These are phyloP conservation scores for Blastobotrys buckinghamii DNA, from an alignment of 1,139 yeast genomes.

Conservation along the genomic window DNA sequence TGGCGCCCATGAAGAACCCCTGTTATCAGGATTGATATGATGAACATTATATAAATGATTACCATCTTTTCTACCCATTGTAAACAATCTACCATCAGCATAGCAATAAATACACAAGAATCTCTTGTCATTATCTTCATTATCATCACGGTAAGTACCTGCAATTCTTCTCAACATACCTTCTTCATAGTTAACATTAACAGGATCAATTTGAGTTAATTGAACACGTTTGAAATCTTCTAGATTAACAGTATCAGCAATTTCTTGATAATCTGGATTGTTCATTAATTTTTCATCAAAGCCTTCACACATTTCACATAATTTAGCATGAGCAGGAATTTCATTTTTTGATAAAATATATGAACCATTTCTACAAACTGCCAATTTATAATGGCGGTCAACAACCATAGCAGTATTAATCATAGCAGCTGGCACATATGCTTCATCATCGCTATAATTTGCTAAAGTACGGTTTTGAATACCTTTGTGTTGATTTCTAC, in stretches of 20 bases:
- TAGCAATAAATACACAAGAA: conserved; percentile 11
- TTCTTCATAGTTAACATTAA: conserved; percentile 5
- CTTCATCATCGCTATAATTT: conserved; percentile 4
- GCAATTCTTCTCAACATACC: conserved; percentile 12
- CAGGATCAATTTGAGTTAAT: conserved; percentile 1
- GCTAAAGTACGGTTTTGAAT: conserved; percentile 10
- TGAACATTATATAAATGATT: conserved; percentile 11
- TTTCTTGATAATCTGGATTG: conserved; percentile 8
- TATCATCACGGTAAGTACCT: conserved; percentile 12
- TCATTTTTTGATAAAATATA: conserved; percentile 9
- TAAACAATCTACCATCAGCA: conserved; percentile 11
- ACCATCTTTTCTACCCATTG: conserved; percentile 12
- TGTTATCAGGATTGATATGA: conserved; percentile 10
- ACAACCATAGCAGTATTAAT: conserved; percentile 13
- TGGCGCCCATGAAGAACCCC: conserved; percentile 11
- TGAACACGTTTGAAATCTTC: conserved; percentile 9
- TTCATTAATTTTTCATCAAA: conserved; percentile 9
- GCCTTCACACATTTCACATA: conserved; percentile 12
- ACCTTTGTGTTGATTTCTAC: conserved; percentile 13
- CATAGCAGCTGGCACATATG: conserved; percentile 10
- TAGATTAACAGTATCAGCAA: conserved; percentile 8
- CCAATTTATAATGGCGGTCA: conserved; percentile 8
- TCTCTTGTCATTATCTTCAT: conserved; percentile 13
- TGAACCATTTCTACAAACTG: conserved; percentile 12
- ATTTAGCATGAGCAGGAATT: conserved; percentile 12